A percentile compares a stretch with the other conserved stretches of the same genome.
Conservation (phyloP, 306 rosid species). For the Prunus dulcis region DNA sequence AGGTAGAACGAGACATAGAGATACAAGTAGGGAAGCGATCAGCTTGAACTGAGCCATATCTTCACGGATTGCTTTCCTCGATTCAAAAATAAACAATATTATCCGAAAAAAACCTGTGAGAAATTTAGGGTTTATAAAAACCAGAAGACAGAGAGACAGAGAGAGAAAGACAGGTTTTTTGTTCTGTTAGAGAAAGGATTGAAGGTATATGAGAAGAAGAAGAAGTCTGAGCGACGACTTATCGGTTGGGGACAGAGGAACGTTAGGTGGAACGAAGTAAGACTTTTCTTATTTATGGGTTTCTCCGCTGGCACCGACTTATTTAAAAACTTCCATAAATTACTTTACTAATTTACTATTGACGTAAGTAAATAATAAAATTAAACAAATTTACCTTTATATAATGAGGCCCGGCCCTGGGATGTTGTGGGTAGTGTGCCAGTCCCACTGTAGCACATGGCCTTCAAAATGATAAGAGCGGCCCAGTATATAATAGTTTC, state of each 20-base stretch:
- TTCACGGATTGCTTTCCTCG: constrained; percentile 29
- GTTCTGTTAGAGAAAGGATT: neutral
- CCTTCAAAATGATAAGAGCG: too few species aligned
- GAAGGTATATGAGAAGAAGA: neutral
- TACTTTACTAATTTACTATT: neutral
- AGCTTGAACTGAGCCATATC: constrained; percentile 24
- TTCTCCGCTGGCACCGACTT: neutral
- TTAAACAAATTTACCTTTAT: too few species aligned
- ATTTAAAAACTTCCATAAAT: neutral
- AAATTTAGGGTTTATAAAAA: neutral
- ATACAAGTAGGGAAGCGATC: constrained; percentile 21
- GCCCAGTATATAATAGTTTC: too few species aligned
- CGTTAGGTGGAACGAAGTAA: neutral
- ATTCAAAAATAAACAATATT: neutral
- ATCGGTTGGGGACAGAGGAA: neutral
- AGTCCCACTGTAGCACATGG: too few species aligned
- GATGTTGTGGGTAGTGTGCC: too few species aligned
- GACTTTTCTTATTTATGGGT: neutral
- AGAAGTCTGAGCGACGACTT: neutral
- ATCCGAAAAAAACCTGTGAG: neutral
- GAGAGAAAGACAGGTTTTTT: neutral
- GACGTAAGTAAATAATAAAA: too few species aligned
- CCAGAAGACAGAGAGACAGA: neutral
- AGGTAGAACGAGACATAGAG: constrained; percentile 32
- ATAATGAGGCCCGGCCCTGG: too few species aligned